Evolutionary conservation across 2,329 filamentous ascomycete genomes (phyloP).

Genomic region (Cordyceps sp.): DNA sequence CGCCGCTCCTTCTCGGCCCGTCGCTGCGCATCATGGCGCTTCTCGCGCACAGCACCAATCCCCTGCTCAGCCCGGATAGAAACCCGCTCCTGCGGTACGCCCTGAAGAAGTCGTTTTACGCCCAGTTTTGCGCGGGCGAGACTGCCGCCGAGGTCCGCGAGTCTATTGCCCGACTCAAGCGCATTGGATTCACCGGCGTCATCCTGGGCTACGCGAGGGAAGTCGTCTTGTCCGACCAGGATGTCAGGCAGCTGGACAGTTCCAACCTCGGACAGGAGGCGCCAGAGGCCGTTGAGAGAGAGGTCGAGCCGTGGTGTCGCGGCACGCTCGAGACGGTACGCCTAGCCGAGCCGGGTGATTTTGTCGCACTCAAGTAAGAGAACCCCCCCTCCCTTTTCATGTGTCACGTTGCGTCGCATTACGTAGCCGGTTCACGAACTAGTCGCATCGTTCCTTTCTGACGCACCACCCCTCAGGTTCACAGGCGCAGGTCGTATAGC

Average conservation of each 20-base stretch:
- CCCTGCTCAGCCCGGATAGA: conserved; percentile 54
- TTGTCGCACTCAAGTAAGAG: conserved; percentile 44
- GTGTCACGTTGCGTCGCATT: background rate
- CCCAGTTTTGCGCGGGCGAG: conserved; percentile 81
- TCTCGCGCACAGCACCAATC: conserved; percentile 52
- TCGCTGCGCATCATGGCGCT: conserved; percentile 51
- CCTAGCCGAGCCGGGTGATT: conserved; percentile 46
- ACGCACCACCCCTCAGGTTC: conserved; percentile 36
- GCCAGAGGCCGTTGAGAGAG: conserved; percentile 31
- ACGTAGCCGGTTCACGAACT: too few relatives aligned
- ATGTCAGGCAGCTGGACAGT: conserved; percentile 26
- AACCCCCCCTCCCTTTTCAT: background rate
- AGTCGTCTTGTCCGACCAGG: conserved; percentile 48
- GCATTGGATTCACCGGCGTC: conserved; percentile 66
- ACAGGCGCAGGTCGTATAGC: conserved; percentile 67
- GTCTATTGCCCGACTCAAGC: conserved; percentile 50
- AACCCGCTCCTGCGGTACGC: conserved; percentile 56
- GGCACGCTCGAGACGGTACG: conserved; percentile 60
- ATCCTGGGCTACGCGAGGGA: conserved; percentile 75
- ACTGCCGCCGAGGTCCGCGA: conserved; percentile 47
- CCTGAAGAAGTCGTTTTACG: conserved; percentile 73
- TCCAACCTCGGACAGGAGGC: conserved; percentile 29
- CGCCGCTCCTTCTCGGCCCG: conserved; percentile 48
- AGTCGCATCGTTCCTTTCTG: too few relatives aligned
- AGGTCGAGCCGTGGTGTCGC: conserved; percentile 54